A percentile compares a stretch with the other conserved stretches of the same genome.
These are phyloP conservation scores for Trametes meyenii DNA, from an alignment of 768 basidiomycete genomes.

Conservation along the genomic window DNA sequence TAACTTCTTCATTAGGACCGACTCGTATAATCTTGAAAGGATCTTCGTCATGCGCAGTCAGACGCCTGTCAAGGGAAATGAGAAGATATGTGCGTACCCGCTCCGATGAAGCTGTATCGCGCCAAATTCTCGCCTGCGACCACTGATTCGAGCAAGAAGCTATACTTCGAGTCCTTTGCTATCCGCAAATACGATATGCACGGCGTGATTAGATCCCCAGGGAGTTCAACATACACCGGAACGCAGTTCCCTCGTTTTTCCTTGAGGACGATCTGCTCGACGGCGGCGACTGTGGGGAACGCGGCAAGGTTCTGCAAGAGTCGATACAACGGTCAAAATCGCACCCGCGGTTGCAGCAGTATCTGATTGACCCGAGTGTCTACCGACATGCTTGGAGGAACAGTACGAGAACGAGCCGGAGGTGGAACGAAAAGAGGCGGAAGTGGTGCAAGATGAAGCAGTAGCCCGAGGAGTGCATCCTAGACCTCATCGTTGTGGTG, in stretches of 20 bases:
- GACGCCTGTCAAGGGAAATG: background rate
- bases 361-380: slow-evolving; percentile 31
- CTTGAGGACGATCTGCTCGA: slow-evolving; percentile 76
- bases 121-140: slow-evolving; percentile 88
- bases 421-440: background rate
- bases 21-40: slow-evolving; percentile 91
- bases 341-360: background rate
- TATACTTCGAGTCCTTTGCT: slow-evolving; percentile 90
- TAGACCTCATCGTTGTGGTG: too few species aligned
- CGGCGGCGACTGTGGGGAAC: slow-evolving; percentile 66
- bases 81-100: slow-evolving; percentile 57
- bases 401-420: background rate
- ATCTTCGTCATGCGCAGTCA: slow-evolving; percentile 49
- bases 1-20: slow-evolving; percentile 79
- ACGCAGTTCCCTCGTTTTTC: slow-evolving; percentile 91
- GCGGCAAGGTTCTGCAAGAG: slow-evolving; percentile 63
- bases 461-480: too few species aligned
- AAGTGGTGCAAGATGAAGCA: background rate
- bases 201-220: slow-evolving; percentile 95
- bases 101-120: slow-evolving; percentile 94
- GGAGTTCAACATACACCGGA: slow-evolving; percentile 89
- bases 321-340: background rate
- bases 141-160: slow-evolving; percentile 93
- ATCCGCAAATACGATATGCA: slow-evolving; percentile 95
- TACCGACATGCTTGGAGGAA: slow-evolving; percentile 20